A percentile compares a stretch with the other conserved stretches of the same genome.
These are phyloP conservation scores for Triangularia setosa DNA, from an alignment of 2,329 filamentous ascomycete species.

Conservation along the genomic window DNA sequence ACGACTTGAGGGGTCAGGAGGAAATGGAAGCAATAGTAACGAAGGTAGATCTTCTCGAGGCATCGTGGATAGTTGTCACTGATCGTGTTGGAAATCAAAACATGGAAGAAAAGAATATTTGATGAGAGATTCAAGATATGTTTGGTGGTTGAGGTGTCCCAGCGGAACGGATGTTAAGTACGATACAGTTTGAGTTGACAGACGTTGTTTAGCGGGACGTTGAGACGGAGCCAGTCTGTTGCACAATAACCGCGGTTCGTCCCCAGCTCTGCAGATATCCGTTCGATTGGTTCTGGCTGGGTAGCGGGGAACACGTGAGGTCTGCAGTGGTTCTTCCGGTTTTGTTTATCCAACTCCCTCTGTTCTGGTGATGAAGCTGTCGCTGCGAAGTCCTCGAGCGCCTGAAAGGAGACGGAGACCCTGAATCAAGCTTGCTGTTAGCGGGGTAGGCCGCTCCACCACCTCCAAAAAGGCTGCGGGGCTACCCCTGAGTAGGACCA, in stretches of 20 bases:
- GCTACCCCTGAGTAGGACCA: background rate
- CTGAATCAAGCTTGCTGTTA: background rate
- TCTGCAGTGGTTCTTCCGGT: background rate
- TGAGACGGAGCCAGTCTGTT: background rate
- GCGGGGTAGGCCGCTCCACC: background rate
- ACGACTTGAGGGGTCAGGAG: slow-evolving; percentile 53
- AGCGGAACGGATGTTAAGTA: background rate
- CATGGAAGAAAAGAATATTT: background rate
- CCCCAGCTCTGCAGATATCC: background rate
- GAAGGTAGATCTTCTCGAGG: slow-evolving; percentile 37
- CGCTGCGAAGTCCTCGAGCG: background rate
- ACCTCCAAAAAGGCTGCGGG: background rate
- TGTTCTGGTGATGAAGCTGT: background rate
- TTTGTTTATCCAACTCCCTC: background rate
- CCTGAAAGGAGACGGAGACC: background rate
- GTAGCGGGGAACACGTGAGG: background rate
- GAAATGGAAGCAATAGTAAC: slow-evolving; percentile 61
- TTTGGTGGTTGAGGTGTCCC: background rate
- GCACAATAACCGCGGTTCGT: background rate
- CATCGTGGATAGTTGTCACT: slow-evolving; percentile 16
- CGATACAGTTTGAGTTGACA: background rate
- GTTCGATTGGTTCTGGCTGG: background rate
- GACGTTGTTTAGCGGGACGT: background rate
- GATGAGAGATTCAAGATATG: background rate
- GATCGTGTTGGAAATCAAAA: background rate